Conservation (phyloP, 805 yeast genomes). For the Spathaspora boniae region DNA sequence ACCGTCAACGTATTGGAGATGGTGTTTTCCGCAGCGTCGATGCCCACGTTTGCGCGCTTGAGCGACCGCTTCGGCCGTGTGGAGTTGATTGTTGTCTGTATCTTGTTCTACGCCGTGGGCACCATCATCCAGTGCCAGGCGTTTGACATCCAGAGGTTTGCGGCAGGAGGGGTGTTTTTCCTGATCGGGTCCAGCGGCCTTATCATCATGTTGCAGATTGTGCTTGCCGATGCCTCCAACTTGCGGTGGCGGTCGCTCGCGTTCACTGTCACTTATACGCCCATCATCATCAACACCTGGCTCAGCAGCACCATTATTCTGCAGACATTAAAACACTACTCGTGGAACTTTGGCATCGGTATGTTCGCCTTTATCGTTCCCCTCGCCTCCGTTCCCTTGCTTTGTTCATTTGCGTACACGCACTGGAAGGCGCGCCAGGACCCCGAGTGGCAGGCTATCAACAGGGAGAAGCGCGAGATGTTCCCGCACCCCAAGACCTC, state of each 20-base stretch:
- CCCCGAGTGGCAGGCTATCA: too few species aligned
- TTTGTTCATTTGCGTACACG: too few species aligned
- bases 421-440: too few species aligned
- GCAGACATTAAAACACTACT: too few species aligned
- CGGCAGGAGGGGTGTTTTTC: slow-evolving; percentile 60
- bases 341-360: too few species aligned
- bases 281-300: too few species aligned
- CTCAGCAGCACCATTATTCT: too few species aligned
- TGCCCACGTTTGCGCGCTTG: slow-evolving; percentile 58
- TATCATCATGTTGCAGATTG: slow-evolving; percentile 50
- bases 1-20: slow-evolving; percentile 55
- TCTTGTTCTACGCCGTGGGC: slow-evolving; percentile 57
- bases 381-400: too few species aligned
- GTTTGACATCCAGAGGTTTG: slow-evolving; percentile 50
- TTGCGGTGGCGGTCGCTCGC: slow-evolving; percentile 67
- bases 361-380: too few species aligned
- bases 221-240: slow-evolving; percentile 62
- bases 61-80: slow-evolving; percentile 64
- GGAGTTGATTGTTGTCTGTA: slow-evolving; percentile 44
- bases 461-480: slow-evolving; percentile 9
- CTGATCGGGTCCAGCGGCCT: slow-evolving; percentile 59
- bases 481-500: slow-evolving; percentile 13
- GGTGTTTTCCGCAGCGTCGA: slow-evolving; percentile 64
- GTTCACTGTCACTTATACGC: too few species aligned
- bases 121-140: slow-evolving; percentile 63